These are phyloP conservation scores for Naganishia vaughanmartiniae DNA, from an alignment of 768 basidiomycete genomes.

Conservation along the genomic window DNA sequence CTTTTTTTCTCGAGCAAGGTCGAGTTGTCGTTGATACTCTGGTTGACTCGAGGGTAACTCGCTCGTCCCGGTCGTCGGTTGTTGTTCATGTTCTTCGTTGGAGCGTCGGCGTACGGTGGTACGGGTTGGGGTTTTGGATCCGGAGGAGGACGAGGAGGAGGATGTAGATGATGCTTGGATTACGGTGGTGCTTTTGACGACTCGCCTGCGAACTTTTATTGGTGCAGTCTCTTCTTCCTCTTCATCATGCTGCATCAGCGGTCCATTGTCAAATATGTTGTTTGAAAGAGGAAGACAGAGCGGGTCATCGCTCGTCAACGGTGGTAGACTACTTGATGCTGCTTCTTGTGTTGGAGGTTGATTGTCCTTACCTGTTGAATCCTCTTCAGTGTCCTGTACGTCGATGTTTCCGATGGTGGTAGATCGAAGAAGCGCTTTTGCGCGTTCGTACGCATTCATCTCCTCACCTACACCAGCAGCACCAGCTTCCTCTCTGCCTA, in stretches of 20 bases:
- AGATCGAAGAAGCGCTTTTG: background rate
- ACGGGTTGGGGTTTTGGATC: background rate
- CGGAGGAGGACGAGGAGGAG: background rate
- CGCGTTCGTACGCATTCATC: constrained; percentile 3
- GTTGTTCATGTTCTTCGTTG: background rate
- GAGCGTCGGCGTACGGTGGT: background rate
- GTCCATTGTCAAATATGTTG: background rate
- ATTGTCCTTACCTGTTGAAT: too few species aligned
- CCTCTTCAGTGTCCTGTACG: too few species aligned
- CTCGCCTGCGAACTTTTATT: background rate
- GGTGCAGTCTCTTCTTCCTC: constrained; percentile 7
- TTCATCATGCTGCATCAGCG: background rate
- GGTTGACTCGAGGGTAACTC: constrained; percentile 9
- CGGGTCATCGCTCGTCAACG: constrained; percentile 11
- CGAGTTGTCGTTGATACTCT: constrained; percentile 10
- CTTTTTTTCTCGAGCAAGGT: background rate
- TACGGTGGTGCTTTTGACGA: background rate
- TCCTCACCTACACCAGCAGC: background rate
- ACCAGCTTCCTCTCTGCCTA: too few species aligned
- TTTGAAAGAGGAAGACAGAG: background rate
- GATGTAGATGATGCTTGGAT: background rate
- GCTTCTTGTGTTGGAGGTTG: background rate
- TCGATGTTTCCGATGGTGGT: too few species aligned
- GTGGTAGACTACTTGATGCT: constrained; percentile 11
- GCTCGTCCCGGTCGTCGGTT: background rate